These are phyloP conservation scores for Calonectria montana DNA, from an alignment of 2,329 filamentous ascomycete genomes.

Conservation along the genomic window DNA sequence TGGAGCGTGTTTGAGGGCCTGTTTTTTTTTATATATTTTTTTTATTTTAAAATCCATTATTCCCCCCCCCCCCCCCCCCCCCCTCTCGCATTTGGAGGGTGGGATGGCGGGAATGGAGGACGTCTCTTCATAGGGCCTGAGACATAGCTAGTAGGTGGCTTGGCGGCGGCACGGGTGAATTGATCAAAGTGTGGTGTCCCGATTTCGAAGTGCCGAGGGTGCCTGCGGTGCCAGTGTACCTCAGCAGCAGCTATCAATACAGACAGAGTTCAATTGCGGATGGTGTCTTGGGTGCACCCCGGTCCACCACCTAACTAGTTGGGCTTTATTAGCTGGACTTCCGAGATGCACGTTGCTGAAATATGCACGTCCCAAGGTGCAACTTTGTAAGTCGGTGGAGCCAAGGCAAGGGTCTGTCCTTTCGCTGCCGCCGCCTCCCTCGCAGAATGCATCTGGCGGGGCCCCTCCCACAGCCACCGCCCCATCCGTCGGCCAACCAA, in stretches of 20 bases:
- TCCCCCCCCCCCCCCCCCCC: no score
- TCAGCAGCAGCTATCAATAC: not conserved
- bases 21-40: not conserved
- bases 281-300: slow-evolving; percentile 3
- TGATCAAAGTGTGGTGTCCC: not conserved
- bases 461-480: slow-evolving; percentile 24
- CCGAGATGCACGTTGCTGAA: slow-evolving; percentile 15
- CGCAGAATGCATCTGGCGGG: slow-evolving; percentile 16
- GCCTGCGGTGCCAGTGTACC: not conserved
- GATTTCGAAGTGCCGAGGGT: slow-evolving; percentile 2
- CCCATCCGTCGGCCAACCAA: slow-evolving; percentile 34
- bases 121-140: not conserved
- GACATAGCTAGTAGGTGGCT: not conserved
- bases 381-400: slow-evolving; percentile 5
- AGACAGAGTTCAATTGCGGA: not conserved
- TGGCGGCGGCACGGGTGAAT: slow-evolving; percentile 3
- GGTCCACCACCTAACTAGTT: not conserved
- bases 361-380: slow-evolving; percentile 14
- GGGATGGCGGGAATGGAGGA: slow-evolving; percentile 12
- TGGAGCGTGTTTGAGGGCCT: not conserved
- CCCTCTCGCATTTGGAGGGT: not conserved
- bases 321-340: slow-evolving; percentile 5
- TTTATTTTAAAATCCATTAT: no score
- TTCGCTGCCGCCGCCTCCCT: not conserved
- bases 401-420: slow-evolving; percentile 4